These are phyloP conservation scores for Metarhizium sp. DNA, from an alignment of 2,329 filamentous ascomycete species.

Conservation along the genomic window DNA sequence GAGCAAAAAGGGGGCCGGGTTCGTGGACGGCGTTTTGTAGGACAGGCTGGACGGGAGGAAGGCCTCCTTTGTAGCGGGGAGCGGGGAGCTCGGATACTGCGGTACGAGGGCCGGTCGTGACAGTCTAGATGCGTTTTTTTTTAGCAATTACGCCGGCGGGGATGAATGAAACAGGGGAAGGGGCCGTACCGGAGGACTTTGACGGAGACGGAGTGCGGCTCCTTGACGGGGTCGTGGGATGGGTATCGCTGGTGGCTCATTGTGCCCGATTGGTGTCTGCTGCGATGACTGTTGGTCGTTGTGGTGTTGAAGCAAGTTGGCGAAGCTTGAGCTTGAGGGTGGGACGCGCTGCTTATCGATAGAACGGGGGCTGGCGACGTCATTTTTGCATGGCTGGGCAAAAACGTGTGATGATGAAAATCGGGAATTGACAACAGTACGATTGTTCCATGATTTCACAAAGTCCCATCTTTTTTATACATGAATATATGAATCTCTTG, in stretches of 20 bases:
- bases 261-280: not conserved
- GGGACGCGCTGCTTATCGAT: slow-evolving; percentile 7
- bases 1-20: slow-evolving; percentile 47
- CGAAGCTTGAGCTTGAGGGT: not conserved
- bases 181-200: slow-evolving; percentile 58
- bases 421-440: no score
- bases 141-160: not conserved
- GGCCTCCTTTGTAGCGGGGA: slow-evolving; percentile 27
- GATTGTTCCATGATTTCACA: no score
- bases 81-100: slow-evolving; percentile 53
- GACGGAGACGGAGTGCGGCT: slow-evolving; percentile 69
- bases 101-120: slow-evolving; percentile 70
- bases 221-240: slow-evolving; percentile 52
- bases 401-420: no score
- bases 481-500: not conserved
- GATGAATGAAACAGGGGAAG: not conserved
- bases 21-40: slow-evolving; percentile 43
- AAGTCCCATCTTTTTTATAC: no score
- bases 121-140: slow-evolving; percentile 42
- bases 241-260: slow-evolving; percentile 53
- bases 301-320: not conserved
- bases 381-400: not conserved
- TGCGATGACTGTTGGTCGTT: not conserved
- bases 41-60: slow-evolving; percentile 60
- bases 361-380: not conserved